Base-by-base conservation (phyloP, 306 rosid genomes). In the Pterocarpus santalinus region DNA sequence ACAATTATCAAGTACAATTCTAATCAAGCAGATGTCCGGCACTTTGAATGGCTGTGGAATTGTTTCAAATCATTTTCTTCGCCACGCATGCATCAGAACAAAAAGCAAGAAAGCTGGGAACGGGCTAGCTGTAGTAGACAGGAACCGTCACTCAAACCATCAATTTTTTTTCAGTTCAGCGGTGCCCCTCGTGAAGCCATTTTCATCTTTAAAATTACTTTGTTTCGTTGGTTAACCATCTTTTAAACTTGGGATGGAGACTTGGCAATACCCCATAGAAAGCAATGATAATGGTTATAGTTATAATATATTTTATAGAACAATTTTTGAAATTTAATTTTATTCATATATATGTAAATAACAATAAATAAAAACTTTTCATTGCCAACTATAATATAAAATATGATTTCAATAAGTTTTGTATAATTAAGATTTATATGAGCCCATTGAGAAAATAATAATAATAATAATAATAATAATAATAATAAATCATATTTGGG, bases 1-100 rank as follows among this genome's bases (percentile, higher is more conserved):
- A 9, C 2, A 66, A 38, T 11, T 15, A 22, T 38, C n/a, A 77
- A 36, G 7, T 15, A 61, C 7, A 22, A 16, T 52, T 28, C 52
- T 55, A 51, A 36, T 46, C 14, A 9, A 73, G 77, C 49, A 16
- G 51, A 43, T 56, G n/a, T 14, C 32, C n/a, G 13, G 60, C 61
- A 75, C 65, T 35, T 34, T 36, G 63, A 9, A 65, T 77, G 80
- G 73, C 41, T 36, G 15, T 28, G 81, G 11, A 22, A 35, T 22
- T 65, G 44, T 77, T 52, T 30, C 34, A 64, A 16, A 62, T 49
- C 62, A 46, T 49, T 62, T 47, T 60, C 10, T 73, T 30, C 28
- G 14, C 47, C 34, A 46, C n/a, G 53, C 30, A 32, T 5, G 44
- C 41, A 17, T 75, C 46, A 8, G 1, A 39, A 43, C 2, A 41